These are phyloP conservation scores for Dendrobium chrysotoxum DNA, from an alignment of 106 monocot species.

Conservation along the genomic window DNA sequence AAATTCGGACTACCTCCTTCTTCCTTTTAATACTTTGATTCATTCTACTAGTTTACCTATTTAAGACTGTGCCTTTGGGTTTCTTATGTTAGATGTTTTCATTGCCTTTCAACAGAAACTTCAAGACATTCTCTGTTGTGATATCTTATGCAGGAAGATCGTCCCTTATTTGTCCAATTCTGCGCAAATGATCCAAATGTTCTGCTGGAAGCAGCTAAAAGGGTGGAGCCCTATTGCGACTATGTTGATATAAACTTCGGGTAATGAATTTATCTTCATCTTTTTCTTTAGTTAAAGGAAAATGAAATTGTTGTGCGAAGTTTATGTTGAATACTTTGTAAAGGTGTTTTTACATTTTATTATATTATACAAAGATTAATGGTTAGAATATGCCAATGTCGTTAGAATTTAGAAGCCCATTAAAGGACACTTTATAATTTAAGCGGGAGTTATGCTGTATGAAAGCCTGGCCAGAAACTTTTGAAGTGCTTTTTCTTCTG, in stretches of 20 bases:
- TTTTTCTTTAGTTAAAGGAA: not conserved
- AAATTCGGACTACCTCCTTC: not conserved
- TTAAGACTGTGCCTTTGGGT: not conserved
- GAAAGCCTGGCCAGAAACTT: not conserved
- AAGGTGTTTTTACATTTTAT: not conserved
- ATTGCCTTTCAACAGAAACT: not conserved
- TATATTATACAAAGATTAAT: not conserved
- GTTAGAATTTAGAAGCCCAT: not conserved
- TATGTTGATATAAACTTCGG: slow-evolving; percentile 97
- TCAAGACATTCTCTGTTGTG: not conserved
- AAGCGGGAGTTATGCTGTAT: not conserved
- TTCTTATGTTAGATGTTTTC: not conserved
- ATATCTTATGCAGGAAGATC: slow-evolving; percentile 70
- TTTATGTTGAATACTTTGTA: not conserved
- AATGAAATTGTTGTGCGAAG: not conserved
- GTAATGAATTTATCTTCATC: slow-evolving; percentile 24
- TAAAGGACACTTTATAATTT: not conserved
- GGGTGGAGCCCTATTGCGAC: slow-evolving; percentile 85
- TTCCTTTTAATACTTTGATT: no score
- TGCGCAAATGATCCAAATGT: slow-evolving; percentile 95
- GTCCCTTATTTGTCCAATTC: slow-evolving; percentile 93
- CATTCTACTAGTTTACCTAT: not conserved
- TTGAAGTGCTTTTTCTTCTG: not conserved
- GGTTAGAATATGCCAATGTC: not conserved
- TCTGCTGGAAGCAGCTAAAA: slow-evolving; percentile 78